Evolutionary conservation across 106 monocot genomes (phyloP).

Genomic region (Narthecium ossifragum): DNA sequence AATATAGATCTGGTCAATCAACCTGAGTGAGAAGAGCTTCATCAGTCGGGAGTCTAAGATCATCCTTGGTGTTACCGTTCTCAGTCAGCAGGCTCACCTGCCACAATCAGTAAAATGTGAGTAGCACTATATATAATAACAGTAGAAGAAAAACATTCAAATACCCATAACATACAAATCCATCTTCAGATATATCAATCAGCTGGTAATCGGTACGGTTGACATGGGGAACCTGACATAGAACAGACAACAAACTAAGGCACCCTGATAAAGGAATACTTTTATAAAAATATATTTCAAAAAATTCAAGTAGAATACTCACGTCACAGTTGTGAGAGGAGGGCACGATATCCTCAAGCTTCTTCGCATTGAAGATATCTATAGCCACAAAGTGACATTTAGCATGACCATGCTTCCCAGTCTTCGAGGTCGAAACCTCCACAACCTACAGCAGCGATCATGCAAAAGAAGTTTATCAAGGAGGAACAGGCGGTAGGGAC

Average conservation of each 20-base stretch:
- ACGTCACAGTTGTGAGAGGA: slow-evolving; percentile 49
- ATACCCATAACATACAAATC: slow-evolving; percentile 20
- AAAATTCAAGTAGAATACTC: neutral
- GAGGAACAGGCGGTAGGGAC: too few species aligned
- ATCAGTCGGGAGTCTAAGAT: slow-evolving; percentile 8
- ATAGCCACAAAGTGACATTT: slow-evolving; percentile 43
- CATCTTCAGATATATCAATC: slow-evolving; percentile 37
- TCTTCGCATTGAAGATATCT: slow-evolving; percentile 36
- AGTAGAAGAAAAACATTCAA: neutral
- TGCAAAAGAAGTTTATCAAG: too few species aligned
- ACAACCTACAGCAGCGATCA: slow-evolving; percentile 37
- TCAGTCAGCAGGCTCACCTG: slow-evolving; percentile 9
- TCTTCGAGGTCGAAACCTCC: slow-evolving; percentile 47
- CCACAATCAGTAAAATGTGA: neutral
- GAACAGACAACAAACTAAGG: neutral
- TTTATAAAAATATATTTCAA: neutral
- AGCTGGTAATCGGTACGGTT: slow-evolving; percentile 39
- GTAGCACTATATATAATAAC: neutral
- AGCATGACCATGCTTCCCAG: slow-evolving; percentile 51
- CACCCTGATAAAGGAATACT: neutral
- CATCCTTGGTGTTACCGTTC: neutral
- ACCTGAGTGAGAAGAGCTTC: slow-evolving; percentile 3
- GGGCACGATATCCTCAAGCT: slow-evolving; percentile 48
- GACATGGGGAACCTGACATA: slow-evolving; percentile 33
- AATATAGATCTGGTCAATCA: neutral